Conservation (phyloP, 768 basidiomycete species). For the Phanerochaete sordida region DNA sequence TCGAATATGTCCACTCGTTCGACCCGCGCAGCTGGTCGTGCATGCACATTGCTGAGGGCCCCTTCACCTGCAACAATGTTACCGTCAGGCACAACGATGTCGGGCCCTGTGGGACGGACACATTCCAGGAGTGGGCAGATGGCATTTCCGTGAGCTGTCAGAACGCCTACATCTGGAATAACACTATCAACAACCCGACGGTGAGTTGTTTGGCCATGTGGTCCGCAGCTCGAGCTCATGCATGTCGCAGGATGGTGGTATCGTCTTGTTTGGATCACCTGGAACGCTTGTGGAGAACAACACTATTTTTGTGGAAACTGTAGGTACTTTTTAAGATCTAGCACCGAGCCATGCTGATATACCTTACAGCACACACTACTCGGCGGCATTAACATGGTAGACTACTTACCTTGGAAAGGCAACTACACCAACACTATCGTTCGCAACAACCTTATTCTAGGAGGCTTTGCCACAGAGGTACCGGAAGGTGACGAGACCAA, state of each 20-base stretch:
- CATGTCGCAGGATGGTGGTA: constrained; percentile 57
- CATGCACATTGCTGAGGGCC: constrained; percentile 72
- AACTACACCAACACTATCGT: constrained; percentile 64
- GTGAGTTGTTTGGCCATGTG: constrained; percentile 11
- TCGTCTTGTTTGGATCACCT: constrained; percentile 74
- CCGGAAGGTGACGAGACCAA: constrained; percentile 36
- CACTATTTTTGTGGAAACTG: constrained; percentile 68
- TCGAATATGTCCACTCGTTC: constrained; percentile 74
- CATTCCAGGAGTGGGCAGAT: constrained; percentile 75
- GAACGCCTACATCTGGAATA: constrained; percentile 60
- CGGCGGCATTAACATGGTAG: constrained; percentile 79
- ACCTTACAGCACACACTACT: constrained; percentile 55
- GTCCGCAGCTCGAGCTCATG: background rate
- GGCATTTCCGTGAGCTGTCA: constrained; percentile 73
- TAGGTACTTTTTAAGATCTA: constrained; percentile 30
- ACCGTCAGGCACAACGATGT: constrained; percentile 81
- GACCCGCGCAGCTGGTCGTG: constrained; percentile 84
- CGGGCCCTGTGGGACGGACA: constrained; percentile 68
- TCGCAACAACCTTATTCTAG: constrained; percentile 60
- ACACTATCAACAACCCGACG: constrained; percentile 68
- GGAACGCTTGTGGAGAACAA: constrained; percentile 74
- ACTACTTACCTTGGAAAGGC: constrained; percentile 64
- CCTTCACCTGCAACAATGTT: constrained; percentile 56
- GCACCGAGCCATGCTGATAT: background rate
- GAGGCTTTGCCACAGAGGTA: constrained; percentile 59